Base-by-base conservation (phyloP, 176 grass and related monocot species). In the Oryza brachyantha region DNA sequence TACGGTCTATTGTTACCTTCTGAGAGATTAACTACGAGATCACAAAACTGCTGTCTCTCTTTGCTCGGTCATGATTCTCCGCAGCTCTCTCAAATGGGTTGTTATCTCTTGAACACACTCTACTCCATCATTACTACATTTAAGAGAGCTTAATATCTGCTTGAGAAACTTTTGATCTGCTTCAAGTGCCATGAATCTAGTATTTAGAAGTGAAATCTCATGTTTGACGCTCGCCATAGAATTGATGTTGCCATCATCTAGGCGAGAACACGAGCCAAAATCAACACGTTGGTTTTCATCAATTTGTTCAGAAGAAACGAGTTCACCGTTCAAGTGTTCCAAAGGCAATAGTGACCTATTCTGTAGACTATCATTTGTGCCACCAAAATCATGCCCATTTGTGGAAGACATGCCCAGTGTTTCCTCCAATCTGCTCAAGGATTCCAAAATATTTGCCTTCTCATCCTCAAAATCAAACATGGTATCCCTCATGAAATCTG, bases 401-500 rank as follows among this genome's bases (percentile, higher is more conserved):
- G 52, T 74, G 17, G 71, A 83, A 26, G 86, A 73, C 46, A 88
- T 70, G 14, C 63, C 71, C 10, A 93, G 75, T 25, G 77, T 90
- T 83, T 93, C 86, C 72, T 93, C 85, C 52, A 93, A 88, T 46
- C n/a, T 86, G 7, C 25, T 79, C n/a, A 93, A 88, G 27, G 74
- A 90, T 43, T 93, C 71, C 72, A 82, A 86, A 76, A 93, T 93
- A 37, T 93, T 88, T 67, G 40, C 29, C 50, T 86, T 83, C 64
- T 93, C 88, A 77, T 93, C 91, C 85, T 93, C 85, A 73, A 90
- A 86, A 88, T 71, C 88, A 57, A 80, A 83, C 35, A 90, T 81
- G 27, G 85, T 78, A 73, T 74, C 50, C 66, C 68, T 86, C 75
- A 83, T 77, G 64, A 83, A 82, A 79, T 66, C 72, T 50, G 77